phyloP scores from a whole-genome alignment of 2,329 filamentous ascomycete genomes.

The Colletotrichum chrysophilum region DNA sequence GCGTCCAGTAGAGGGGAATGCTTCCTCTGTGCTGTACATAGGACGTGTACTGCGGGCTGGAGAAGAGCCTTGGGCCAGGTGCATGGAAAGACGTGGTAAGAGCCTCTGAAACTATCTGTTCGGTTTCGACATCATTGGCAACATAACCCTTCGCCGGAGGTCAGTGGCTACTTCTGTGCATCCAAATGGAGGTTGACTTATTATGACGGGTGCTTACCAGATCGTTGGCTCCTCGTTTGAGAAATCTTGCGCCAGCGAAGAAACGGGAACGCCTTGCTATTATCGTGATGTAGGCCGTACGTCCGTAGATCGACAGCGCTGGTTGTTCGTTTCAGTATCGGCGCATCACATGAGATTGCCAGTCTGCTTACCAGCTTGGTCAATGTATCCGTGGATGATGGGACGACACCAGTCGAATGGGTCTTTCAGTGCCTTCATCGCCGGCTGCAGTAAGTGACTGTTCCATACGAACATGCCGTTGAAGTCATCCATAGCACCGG shows the following conservation, averaged over 20 bases:
- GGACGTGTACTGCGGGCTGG: conserved; percentile 91
- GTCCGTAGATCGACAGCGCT: conserved; percentile 83
- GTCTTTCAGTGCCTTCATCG: conserved; percentile 71
- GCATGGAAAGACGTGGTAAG: conserved; percentile 95
- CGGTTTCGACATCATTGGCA: conserved; percentile 97
- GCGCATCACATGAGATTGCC: not conserved
- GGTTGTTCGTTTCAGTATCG: not conserved
- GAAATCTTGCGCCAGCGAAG: conserved; percentile 91
- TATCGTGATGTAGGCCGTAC: conserved; percentile 88
- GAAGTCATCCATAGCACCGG: conserved; percentile 62
- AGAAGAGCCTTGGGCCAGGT: conserved; percentile 82
- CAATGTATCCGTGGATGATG: conserved; percentile 94
- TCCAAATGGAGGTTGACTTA: not conserved
- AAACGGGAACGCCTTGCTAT: conserved; percentile 91
- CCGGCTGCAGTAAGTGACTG: conserved; percentile 82
- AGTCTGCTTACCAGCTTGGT: conserved; percentile 69
- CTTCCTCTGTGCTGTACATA: conserved; percentile 97
- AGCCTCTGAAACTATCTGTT: conserved; percentile 96
- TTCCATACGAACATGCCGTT: conserved; percentile 99
- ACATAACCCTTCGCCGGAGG: conserved; percentile 74
- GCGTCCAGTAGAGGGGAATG: conserved; percentile 96
- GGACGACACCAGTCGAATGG: conserved; percentile 96
- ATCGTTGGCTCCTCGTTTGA: conserved; percentile 95
- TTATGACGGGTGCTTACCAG: conserved; percentile 44
- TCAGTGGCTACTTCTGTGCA: not conserved